Conservation (phyloP, 805 yeast species). For the Pichia occidentalis region DNA sequence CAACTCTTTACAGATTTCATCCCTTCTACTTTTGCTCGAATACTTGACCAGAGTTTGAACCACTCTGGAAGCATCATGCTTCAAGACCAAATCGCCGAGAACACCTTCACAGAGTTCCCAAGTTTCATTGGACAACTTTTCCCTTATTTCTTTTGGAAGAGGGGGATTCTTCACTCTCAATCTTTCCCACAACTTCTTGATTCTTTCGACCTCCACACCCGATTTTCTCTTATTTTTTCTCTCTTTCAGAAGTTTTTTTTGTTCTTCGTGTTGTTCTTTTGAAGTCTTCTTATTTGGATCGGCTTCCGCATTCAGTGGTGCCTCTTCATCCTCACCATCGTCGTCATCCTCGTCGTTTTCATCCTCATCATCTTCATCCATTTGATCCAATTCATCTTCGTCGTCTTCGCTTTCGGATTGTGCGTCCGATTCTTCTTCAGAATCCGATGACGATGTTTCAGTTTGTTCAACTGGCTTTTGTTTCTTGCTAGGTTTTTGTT, state of each 20-base stretch:
- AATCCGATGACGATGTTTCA: constrained; percentile 23
- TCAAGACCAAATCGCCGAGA: constrained; percentile 77
- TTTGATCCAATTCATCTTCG: constrained; percentile 26
- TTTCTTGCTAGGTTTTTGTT: constrained; percentile 15
- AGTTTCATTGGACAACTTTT: constrained; percentile 71
- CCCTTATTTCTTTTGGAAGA: constrained; percentile 68
- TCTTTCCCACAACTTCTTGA: constrained; percentile 86
- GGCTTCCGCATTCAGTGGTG: constrained; percentile 13
- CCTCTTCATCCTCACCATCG: constrained; percentile 26
- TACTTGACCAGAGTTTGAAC: constrained; percentile 90
- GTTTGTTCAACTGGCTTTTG: constrained; percentile 28
- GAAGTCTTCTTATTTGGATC: constrained; percentile 41
- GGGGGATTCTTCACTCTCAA: constrained; percentile 81
- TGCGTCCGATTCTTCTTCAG: constrained; percentile 10
- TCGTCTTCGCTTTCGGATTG: constrained; percentile 21
- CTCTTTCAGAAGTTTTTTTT: constrained; percentile 67
- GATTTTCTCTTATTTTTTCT: constrained; percentile 82
- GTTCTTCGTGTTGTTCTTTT: constrained; percentile 73
- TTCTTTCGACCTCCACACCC: constrained; percentile 79
- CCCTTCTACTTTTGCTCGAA: constrained; percentile 73
- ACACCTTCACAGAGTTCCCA: constrained; percentile 79
- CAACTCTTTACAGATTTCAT: constrained; percentile 55
- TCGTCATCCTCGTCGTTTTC: constrained; percentile 26
- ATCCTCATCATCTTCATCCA: constrained; percentile 22
- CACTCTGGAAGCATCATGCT: constrained; percentile 95